These are phyloP conservation scores for Pseudoneurospora amorphoporcata DNA, from an alignment of 495 filamentous ascomycete genomes.

Conservation along the genomic window DNA sequence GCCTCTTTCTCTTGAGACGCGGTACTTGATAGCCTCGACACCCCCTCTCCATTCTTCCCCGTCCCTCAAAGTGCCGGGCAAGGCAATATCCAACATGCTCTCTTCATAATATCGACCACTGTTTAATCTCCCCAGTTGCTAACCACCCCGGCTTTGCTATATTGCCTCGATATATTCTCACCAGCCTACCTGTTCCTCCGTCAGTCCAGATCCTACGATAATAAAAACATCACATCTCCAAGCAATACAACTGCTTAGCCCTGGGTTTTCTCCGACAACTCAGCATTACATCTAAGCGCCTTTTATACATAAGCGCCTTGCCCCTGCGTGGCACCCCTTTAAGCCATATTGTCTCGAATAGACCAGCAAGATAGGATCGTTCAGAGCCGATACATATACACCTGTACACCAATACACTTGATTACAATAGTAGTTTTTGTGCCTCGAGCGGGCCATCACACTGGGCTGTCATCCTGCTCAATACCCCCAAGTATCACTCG, in stretches of 20 bases:
- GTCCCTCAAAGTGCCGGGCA: conserved; percentile 6
- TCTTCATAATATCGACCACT: conserved; percentile 17
- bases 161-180: conserved; percentile 21
- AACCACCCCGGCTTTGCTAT: conserved; percentile 27
- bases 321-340: neutral
- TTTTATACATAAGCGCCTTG: neutral
- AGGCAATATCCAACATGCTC: conserved; percentile 9
- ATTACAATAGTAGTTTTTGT: neutral
- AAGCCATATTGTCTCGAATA: neutral
- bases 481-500: conserved; percentile 6
- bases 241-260: neutral
- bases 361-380: neutral
- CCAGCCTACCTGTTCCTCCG: neutral
- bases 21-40: conserved; percentile 12
- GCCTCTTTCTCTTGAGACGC: conserved; percentile 2
- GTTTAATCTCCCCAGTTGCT: conserved; percentile 21
- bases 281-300: neutral
- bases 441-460: neutral
- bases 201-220: neutral
- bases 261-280: neutral
- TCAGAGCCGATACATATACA: neutral
- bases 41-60: conserved; percentile 8
- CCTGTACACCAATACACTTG: neutral
- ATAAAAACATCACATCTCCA: neutral
- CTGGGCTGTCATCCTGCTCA: conserved; percentile 1